Conservation (phyloP, 75 land plant species). For the Isoetes taiwanensis region DNA sequence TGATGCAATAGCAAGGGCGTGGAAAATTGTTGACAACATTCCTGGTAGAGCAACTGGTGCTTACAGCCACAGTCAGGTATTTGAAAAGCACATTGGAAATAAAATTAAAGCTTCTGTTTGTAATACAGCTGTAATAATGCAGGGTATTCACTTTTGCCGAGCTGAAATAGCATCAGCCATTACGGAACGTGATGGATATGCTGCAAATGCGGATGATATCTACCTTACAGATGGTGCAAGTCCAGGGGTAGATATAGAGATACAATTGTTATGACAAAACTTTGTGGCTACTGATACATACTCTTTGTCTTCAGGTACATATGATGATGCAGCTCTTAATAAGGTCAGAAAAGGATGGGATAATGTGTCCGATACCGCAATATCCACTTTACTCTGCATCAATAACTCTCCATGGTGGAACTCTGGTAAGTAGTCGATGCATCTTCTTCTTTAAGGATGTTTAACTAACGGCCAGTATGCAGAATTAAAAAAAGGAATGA, state of each 20-base stretch:
- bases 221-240: constrained; percentile 97
- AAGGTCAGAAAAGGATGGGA: constrained; percentile 81
- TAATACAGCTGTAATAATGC: too few species aligned
- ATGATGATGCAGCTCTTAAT: constrained; percentile 95
- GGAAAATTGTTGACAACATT: constrained; percentile 59
- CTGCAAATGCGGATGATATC: constrained; percentile 72
- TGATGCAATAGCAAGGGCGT: constrained; percentile 79
- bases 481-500: too few species aligned
- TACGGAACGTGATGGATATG: constrained; percentile 85
- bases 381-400: constrained; percentile 98
- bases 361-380: constrained; percentile 96
- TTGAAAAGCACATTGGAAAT: too few species aligned
- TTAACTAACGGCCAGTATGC: too few species aligned
- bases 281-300: background rate
- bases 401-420: constrained; percentile 91
- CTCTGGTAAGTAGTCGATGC: constrained; percentile 46
- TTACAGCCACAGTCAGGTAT: constrained; percentile 95
- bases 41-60: constrained; percentile 95
- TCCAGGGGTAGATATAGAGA: constrained; percentile 43
- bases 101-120: too few species aligned
- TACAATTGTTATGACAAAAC: background rate
- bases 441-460: too few species aligned
- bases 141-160: constrained; percentile 88
- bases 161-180: constrained; percentile 93
- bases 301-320: constrained; percentile 50